These are phyloP conservation scores for Penicillium odoratum DNA, from an alignment of 495 filamentous ascomycete genomes.

Conservation along the genomic window DNA sequence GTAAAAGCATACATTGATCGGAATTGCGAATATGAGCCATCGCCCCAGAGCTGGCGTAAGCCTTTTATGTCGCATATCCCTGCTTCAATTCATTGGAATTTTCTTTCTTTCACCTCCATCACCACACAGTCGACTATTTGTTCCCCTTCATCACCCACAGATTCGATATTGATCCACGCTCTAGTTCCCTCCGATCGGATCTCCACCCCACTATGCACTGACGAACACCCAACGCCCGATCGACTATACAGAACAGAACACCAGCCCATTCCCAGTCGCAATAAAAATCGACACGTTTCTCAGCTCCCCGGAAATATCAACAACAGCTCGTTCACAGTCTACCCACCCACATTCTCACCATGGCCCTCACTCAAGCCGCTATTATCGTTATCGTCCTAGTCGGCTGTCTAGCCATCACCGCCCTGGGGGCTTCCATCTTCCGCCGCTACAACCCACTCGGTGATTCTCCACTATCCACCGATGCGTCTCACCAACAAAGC, in stretches of 20 bases:
- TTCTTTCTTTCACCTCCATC: not conserved
- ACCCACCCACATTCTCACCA: conserved; percentile 6
- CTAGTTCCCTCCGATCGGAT: not conserved
- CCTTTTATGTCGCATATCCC: conserved; percentile 3
- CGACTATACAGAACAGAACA: not conserved
- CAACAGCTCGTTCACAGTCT: not conserved
- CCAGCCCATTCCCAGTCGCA: not conserved
- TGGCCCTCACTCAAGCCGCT: conserved; percentile 33
- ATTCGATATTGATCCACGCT: not conserved
- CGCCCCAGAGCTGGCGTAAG: conserved; percentile 1
- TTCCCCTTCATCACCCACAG: not conserved
- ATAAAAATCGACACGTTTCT: not conserved
- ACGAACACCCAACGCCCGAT: not conserved
- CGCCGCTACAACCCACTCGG: conserved; percentile 32
- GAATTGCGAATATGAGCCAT: conserved; percentile 9
- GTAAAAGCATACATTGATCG: not conserved
- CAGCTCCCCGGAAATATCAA: not conserved
- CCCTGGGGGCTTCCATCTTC: conserved; percentile 37
- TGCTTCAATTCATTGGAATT: not conserved
- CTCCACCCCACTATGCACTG: conserved; percentile 2
- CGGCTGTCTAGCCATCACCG: conserved; percentile 36
- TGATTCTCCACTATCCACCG: conserved; percentile 9
- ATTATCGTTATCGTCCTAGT: conserved; percentile 48
- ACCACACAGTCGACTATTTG: not conserved
- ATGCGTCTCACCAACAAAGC: conserved; percentile 32